Evolutionary conservation across 2,329 filamentous ascomycete species (phyloP).

Genomic region (Xylaria sp.): DNA sequence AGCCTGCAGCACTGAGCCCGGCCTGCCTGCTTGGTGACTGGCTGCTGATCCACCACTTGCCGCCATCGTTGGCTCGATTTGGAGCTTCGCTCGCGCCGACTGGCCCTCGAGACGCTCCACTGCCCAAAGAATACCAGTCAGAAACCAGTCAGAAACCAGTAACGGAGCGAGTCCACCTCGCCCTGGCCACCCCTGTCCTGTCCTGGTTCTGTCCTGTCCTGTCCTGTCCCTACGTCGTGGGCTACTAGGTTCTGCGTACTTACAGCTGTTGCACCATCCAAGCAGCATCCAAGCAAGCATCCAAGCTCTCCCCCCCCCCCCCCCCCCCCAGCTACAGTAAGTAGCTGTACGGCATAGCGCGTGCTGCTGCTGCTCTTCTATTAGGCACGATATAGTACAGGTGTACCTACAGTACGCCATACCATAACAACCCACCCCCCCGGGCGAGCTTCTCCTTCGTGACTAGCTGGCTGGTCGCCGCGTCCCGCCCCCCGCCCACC

Average conservation of each 20-base stretch:
- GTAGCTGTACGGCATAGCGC: conserved; percentile 14
- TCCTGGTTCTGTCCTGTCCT: no score
- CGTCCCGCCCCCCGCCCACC: conserved; percentile 31
- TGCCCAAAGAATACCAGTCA: conserved; percentile 16
- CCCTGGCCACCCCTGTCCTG: conserved; percentile 7
- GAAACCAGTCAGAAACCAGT: neutral
- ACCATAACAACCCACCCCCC: conserved; percentile 2
- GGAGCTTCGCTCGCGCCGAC: conserved; percentile 33
- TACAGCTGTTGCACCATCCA: no score
- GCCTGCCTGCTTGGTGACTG: conserved; percentile 24
- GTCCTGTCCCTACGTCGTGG: no score
- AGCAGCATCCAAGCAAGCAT: no score
- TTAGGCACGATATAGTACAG: neutral
- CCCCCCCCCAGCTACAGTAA: no score
- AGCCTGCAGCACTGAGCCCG: conserved; percentile 1
- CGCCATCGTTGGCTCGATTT: conserved; percentile 35
- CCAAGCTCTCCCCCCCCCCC: no score
- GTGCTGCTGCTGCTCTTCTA: neutral
- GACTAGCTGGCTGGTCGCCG: conserved; percentile 27
- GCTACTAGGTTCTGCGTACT: no score
- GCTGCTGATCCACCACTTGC: conserved; percentile 32
- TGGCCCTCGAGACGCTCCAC: conserved; percentile 33
- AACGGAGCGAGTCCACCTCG: neutral
- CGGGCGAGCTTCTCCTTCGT: conserved; percentile 6
- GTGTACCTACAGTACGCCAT: neutral